A percentile compares a stretch with the other conserved stretches of the same genome.
These are phyloP conservation scores for Sonneratia alba DNA, from an alignment of 345 rosid species.

Conservation along the genomic window DNA sequence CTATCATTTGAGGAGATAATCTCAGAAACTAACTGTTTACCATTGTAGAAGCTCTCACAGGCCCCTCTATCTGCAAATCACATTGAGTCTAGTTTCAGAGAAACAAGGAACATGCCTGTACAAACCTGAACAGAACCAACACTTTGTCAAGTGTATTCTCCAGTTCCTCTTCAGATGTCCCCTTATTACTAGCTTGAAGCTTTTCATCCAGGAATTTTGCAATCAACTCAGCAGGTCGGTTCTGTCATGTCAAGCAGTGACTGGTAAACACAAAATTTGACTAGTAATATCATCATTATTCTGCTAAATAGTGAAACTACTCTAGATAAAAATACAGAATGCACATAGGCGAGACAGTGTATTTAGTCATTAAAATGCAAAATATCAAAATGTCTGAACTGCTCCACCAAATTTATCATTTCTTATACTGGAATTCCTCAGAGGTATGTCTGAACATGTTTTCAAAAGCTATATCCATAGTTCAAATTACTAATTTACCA, in stretches of 20 bases:
- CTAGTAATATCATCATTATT: background rate
- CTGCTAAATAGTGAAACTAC: background rate
- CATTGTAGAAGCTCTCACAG: background rate
- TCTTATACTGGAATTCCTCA: background rate
- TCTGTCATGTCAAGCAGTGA: slow-evolving; percentile 28
- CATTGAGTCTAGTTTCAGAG: background rate
- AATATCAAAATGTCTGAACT: background rate
- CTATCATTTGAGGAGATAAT: slow-evolving; percentile 22
- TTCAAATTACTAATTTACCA: background rate
- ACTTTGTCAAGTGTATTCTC: slow-evolving; percentile 97
- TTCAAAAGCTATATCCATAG: background rate
- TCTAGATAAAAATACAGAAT: background rate
- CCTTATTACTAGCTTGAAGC: slow-evolving; percentile 99
- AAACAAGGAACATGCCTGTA: slow-evolving; percentile 48
- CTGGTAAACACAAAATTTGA: background rate
- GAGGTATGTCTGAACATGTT: background rate
- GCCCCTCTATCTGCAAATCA: background rate
- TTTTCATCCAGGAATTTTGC: slow-evolving; percentile 97
- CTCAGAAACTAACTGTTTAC: background rate
- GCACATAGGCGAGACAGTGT: background rate
- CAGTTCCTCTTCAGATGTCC: slow-evolving; percentile 98
- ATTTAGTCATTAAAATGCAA: background rate
- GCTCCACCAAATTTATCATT: background rate
- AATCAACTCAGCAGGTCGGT: slow-evolving; percentile 95
- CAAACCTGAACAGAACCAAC: slow-evolving; percentile 90